These are phyloP conservation scores for Flaveria ramosissima DNA, from an alignment of 129 eudicot genomes.

Conservation along the genomic window DNA sequence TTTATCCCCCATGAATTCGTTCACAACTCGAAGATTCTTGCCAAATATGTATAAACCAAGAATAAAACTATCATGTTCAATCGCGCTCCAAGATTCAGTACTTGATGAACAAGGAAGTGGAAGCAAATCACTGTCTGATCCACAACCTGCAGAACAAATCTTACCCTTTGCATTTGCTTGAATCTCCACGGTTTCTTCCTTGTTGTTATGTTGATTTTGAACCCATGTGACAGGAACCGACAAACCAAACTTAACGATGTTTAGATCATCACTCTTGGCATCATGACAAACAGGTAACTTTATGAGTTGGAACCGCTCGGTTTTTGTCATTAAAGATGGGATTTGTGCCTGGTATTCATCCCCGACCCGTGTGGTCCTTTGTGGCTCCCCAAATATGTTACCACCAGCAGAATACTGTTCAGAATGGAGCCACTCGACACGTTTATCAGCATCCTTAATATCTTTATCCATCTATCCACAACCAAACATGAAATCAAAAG, in stretches of 20 bases:
- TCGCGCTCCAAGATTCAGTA: constrained; percentile 46
- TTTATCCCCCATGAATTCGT: constrained; percentile 47
- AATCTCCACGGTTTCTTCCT: constrained; percentile 1
- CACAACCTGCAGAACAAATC: constrained; percentile 22
- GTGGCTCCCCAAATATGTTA: constrained; percentile 44
- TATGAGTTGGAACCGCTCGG: constrained; percentile 31
- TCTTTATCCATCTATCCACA: constrained; percentile 34
- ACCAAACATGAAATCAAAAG: constrained; percentile 14
- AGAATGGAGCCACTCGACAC: constrained; percentile 33
- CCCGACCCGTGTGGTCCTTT: constrained; percentile 47
- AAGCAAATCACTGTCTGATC: not conserved
- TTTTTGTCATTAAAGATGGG: constrained; percentile 39
- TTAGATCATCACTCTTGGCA: constrained; percentile 7
- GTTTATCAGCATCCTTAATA: constrained; percentile 28
- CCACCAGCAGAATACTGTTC: constrained; percentile 33
- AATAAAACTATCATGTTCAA: constrained; percentile 52
- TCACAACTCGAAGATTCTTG: constrained; percentile 53
- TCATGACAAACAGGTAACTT: constrained; percentile 21
- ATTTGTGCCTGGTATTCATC: constrained; percentile 53
- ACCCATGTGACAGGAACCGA: constrained; percentile 53
- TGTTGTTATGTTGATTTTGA: constrained; percentile 15
- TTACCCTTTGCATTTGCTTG: not conserved
- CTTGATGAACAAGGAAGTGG: constrained; percentile 42
- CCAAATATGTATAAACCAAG: constrained; percentile 62
- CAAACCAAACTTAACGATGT: constrained; percentile 31